A percentile compares a stretch with the other conserved stretches of the same genome.
Evolutionary conservation across 2,329 filamentous ascomycete genomes (phyloP).

Genomic region (Cadophora sp.): DNA sequence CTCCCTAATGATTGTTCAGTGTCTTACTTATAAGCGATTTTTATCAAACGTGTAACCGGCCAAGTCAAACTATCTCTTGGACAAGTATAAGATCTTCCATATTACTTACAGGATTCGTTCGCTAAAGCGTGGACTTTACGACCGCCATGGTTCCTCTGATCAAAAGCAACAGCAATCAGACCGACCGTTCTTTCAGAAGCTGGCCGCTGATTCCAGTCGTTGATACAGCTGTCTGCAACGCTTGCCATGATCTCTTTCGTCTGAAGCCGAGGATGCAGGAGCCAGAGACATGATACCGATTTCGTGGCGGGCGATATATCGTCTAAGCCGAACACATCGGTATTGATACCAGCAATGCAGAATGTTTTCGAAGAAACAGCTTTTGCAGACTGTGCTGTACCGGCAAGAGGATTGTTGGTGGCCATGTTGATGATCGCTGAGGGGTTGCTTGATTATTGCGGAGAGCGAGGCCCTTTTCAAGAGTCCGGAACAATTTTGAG

Average conservation of each 20-base stretch:
- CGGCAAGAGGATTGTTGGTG: conserved; percentile 34
- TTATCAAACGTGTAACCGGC: not conserved
- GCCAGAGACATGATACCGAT: conserved; percentile 82
- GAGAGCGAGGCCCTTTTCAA: too few species aligned
- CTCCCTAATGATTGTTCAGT: conserved; percentile 51
- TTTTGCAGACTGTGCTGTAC: conserved; percentile 20
- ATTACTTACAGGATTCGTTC: conserved; percentile 70
- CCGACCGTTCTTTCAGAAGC: conserved; percentile 48
- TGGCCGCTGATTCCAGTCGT: conserved; percentile 66
- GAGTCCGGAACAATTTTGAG: not conserved
- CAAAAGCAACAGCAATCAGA: conserved; percentile 83
- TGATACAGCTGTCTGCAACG: conserved; percentile 72
- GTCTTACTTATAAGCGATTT: not conserved
- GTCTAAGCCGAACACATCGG: conserved; percentile 80
- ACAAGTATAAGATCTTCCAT: not conserved
- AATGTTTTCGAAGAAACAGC: conserved; percentile 68
- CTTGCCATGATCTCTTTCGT: conserved; percentile 76
- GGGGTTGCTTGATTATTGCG: not conserved
- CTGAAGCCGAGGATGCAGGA: conserved; percentile 81
- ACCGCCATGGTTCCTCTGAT: conserved; percentile 91
- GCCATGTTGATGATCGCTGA: conserved; percentile 20
- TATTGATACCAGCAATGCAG: conserved; percentile 78
- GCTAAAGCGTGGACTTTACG: conserved; percentile 69
- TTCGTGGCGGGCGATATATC: conserved; percentile 65
- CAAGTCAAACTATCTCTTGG: not conserved